phyloP scores from a whole-genome alignment of 1,139 yeast genomes.

The Ashbya aceris region DNA sequence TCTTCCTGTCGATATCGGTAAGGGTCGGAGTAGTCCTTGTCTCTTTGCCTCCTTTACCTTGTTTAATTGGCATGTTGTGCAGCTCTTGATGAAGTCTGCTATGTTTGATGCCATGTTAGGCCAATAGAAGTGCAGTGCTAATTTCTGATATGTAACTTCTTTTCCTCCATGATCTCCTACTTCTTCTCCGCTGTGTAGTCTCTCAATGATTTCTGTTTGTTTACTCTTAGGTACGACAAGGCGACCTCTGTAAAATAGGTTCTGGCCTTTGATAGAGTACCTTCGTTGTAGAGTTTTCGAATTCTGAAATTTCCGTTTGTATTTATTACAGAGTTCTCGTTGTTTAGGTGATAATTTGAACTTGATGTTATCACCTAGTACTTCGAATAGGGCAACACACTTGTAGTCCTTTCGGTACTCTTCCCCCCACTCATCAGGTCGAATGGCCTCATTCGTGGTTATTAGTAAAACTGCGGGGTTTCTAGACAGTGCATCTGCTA shows the following conservation, averaged over 20 bases:
- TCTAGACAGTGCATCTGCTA: slow-evolving; percentile 1
- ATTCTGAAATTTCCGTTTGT: too few species aligned
- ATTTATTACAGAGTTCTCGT: too few species aligned
- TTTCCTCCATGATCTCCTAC: slow-evolving; percentile 12
- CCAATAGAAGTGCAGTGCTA: slow-evolving; percentile 8
- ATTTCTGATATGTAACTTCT: slow-evolving; percentile 3
- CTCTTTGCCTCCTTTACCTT: slow-evolving; percentile 5
- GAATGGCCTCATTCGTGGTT: neutral
- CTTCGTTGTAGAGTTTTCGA: too few species aligned
- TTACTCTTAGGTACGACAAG: too few species aligned
- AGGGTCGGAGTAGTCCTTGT: slow-evolving; percentile 6
- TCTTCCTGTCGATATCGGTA: slow-evolving; percentile 9
- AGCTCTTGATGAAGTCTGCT: slow-evolving; percentile 5
- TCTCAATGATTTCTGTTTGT: too few species aligned
- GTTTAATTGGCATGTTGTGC: slow-evolving; percentile 10
- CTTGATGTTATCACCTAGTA: too few species aligned
- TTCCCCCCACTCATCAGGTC: neutral
- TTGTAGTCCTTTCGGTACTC: too few species aligned
- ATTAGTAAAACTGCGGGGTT: slow-evolving; percentile 1
- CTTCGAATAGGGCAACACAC: too few species aligned
- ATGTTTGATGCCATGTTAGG: slow-evolving; percentile 4
- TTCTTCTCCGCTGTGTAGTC: too few species aligned
- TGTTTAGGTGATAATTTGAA: too few species aligned
- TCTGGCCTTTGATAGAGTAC: too few species aligned
- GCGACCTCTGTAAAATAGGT: too few species aligned